Conservation (phyloP, 2,329 filamentous ascomycete genomes). For the Sordariomycetes sp. region DNA sequence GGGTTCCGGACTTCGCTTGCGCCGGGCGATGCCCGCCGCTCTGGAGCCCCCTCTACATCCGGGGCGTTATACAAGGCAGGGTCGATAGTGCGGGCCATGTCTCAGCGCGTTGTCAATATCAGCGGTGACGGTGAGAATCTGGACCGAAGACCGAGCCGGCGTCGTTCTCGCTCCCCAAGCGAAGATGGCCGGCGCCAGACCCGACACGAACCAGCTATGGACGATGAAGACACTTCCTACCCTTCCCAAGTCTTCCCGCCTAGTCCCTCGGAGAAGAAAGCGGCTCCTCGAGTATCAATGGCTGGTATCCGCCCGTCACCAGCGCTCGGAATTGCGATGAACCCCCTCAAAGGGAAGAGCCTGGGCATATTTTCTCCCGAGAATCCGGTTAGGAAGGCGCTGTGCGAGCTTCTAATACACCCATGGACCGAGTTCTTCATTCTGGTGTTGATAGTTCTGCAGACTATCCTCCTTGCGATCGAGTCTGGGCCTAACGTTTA, state of each 20-base stretch:
- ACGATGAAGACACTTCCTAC: constrained; percentile 36
- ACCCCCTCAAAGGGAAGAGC: constrained; percentile 78
- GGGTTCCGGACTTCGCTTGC: constrained; percentile 43
- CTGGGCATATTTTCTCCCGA: constrained; percentile 76
- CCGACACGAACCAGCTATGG: constrained; percentile 11
- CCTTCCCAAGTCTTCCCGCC: constrained; percentile 29
- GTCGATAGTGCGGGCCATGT: constrained; percentile 76
- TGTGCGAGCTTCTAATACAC: constrained; percentile 80
- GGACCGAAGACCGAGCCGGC: constrained; percentile 58
- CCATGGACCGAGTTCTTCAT: constrained; percentile 81
- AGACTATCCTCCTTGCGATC: constrained; percentile 78
- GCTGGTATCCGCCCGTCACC: constrained; percentile 1
- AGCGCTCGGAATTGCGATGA: constrained; percentile 24
- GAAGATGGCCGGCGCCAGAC: constrained; percentile 38
- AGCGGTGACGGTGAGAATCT: constrained; percentile 83
- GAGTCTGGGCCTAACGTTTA: constrained; percentile 69
- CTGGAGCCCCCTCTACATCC: constrained; percentile 52
- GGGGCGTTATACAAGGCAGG: constrained; percentile 59
- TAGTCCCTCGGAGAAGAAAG: constrained; percentile 33
- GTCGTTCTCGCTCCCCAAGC: constrained; percentile 45
- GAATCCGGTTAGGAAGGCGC: constrained; percentile 58
- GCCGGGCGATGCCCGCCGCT: constrained; percentile 41
- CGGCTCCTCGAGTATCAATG: constrained; percentile 8
- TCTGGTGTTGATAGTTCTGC: constrained; percentile 75
- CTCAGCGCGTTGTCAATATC: constrained; percentile 93